Evolutionary conservation across 495 filamentous ascomycete genomes (phyloP).

Genomic region (Beverwykella pulmonaria): DNA sequence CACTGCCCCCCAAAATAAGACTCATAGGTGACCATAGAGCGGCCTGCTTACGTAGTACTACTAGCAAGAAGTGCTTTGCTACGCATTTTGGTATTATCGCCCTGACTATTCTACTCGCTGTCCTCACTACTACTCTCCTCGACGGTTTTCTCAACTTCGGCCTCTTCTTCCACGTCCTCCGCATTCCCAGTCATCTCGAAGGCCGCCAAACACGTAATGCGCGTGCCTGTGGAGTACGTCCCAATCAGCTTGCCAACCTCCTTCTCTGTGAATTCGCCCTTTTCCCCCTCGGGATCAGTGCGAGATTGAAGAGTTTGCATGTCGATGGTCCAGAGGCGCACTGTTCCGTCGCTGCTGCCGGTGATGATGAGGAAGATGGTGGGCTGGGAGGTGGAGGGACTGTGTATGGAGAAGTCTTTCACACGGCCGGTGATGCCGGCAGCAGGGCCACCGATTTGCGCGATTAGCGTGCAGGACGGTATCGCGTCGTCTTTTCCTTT

Average conservation of each 20-base stretch:
- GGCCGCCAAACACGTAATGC: constrained; percentile 85
- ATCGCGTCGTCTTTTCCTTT: constrained; percentile 41
- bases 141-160: constrained; percentile 52
- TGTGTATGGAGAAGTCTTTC: constrained; percentile 81
- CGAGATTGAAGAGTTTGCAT: constrained; percentile 41
- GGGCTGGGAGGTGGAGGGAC: neutral
- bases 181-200: constrained; percentile 75
- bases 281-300: constrained; percentile 20
- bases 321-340: constrained; percentile 72
- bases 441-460: constrained; percentile 74
- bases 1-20: no score
- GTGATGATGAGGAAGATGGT: constrained; percentile 63
- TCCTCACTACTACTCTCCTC: constrained; percentile 50
- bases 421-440: constrained; percentile 69
- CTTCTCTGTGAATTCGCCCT: constrained; percentile 37
- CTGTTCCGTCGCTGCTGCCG: constrained; percentile 77
- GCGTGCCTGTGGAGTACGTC: constrained; percentile 79
- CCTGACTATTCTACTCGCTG: constrained; percentile 7
- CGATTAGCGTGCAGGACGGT: constrained; percentile 61
- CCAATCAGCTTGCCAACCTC: constrained; percentile 74
- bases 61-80: neutral
- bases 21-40: no score
- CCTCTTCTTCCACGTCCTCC: constrained; percentile 55
- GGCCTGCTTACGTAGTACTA: no score
- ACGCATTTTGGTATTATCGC: neutral